phyloP scores from a whole-genome alignment of 352 stramenopile species.

The Thraustochytrium sp. region DNA sequence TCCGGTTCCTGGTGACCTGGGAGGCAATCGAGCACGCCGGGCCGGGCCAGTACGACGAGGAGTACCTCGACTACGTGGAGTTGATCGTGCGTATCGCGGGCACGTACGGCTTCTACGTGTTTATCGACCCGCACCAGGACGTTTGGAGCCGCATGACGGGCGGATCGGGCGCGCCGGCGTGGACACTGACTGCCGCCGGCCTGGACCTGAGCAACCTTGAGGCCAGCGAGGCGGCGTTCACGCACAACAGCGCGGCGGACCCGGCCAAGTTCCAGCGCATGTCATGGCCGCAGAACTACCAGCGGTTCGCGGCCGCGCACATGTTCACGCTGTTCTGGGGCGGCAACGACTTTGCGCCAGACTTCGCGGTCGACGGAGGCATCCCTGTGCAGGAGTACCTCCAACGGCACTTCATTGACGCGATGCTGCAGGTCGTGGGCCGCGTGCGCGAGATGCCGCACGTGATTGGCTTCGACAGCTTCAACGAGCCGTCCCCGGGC shows the following conservation, averaged over 20 bases:
- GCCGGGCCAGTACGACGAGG: constrained; percentile 69
- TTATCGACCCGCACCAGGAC: constrained; percentile 82
- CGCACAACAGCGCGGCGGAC: constrained; percentile 1
- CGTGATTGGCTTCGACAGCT: constrained; percentile 72
- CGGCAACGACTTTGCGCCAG: constrained; percentile 57
- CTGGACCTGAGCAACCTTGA: constrained; percentile 70
- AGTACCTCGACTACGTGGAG: constrained; percentile 74
- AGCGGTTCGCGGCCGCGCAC: constrained; percentile 42
- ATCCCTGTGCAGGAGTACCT: constrained; percentile 73
- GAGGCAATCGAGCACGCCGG: constrained; percentile 77
- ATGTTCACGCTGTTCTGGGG: constrained; percentile 45
- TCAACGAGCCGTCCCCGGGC: constrained; percentile 74
- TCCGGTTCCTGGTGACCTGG: constrained; percentile 78
- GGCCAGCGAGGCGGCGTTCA: constrained; percentile 64
- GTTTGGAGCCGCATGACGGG: constrained; percentile 83
- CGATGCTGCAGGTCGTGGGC: constrained; percentile 62
- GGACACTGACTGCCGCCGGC: constrained; percentile 71
- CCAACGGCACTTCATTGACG: constrained; percentile 70
- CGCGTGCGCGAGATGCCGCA: constrained; percentile 62
- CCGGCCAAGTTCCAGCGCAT: constrained; percentile 48
- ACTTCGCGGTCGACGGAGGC: constrained; percentile 61
- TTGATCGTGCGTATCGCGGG: constrained; percentile 60
- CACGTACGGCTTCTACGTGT: constrained; percentile 67
- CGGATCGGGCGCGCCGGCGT: constrained; percentile 74
- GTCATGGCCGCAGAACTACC: constrained; percentile 47